Conservation (phyloP, 208 protist species). For the Hexamita inflata region DNA sequence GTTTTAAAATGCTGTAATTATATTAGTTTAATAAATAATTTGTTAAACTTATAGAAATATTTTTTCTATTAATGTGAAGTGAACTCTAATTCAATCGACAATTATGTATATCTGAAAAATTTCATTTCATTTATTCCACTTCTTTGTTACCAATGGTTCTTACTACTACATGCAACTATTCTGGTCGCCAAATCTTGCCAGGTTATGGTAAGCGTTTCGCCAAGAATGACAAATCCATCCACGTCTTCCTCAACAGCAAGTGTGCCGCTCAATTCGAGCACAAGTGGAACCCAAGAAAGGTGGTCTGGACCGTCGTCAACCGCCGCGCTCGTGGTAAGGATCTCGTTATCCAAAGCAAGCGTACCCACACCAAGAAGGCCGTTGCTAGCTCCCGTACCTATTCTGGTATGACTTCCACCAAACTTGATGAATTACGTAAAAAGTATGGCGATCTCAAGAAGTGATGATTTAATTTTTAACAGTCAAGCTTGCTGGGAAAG, state of each 20-base stretch:
- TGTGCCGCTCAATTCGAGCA: background rate
- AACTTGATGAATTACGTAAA: conserved; percentile 4
- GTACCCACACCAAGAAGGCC: background rate
- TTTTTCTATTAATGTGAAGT: too few relatives aligned
- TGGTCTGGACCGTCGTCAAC: conserved; percentile 21
- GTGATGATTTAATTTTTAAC: too few relatives aligned
- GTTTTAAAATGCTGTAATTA: too few relatives aligned
- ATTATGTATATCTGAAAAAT: too few relatives aligned
- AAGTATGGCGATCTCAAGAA: background rate
- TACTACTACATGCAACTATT: conserved; percentile 27
- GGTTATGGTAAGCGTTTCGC: conserved; percentile 18
- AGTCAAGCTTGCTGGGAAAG: too few relatives aligned
- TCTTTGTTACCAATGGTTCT: conserved; percentile 3
- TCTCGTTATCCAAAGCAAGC: background rate
- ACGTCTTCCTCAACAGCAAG: conserved; percentile 28
- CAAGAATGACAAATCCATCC: background rate
- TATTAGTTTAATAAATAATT: too few relatives aligned
- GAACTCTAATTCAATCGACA: too few relatives aligned
- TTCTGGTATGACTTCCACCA: background rate
- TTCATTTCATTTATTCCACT: too few relatives aligned
- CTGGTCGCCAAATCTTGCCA: conserved; percentile 20
- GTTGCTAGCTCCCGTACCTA: background rate
- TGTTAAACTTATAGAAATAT: too few relatives aligned
- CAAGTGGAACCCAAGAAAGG: conserved; percentile 29
- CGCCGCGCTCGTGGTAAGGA: conserved; percentile 27